Conservation (phyloP, 2,329 filamentous ascomycete species). For the Nannizziopsis arthrosporioides region DNA sequence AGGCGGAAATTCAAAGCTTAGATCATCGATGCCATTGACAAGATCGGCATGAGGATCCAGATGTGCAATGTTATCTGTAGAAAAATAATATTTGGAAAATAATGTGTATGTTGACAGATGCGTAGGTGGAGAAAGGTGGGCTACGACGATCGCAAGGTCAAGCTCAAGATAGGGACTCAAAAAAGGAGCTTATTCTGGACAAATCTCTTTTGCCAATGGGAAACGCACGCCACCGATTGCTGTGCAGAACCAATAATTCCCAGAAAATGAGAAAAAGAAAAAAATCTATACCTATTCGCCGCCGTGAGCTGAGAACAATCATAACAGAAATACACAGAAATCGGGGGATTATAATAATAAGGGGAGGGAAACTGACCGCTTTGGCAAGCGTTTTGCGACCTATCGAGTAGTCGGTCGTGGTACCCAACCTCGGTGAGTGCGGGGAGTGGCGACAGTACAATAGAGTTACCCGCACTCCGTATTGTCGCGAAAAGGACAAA, state of each 20-base stretch:
- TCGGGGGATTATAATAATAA: not conserved
- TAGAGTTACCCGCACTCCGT: constrained; percentile 9
- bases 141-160: constrained; percentile 12
- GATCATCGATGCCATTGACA: constrained; percentile 6
- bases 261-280: no score
- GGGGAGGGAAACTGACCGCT: not conserved
- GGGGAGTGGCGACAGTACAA: constrained; percentile 13
- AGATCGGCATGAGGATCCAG: constrained; percentile 13
- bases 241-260: not conserved
- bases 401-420: constrained; percentile 6
- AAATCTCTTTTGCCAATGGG: not conserved
- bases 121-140: constrained; percentile 12
- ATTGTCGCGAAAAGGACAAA: constrained; percentile 7
- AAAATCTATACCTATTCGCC: not conserved
- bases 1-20: not conserved
- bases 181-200: not conserved
- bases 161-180: constrained; percentile 6
- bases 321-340: not conserved
- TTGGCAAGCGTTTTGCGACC: constrained; percentile 13
- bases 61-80: constrained; percentile 4
- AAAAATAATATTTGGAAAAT: not conserved
- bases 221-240: not conserved
- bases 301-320: not conserved
- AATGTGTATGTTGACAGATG: constrained; percentile 8
- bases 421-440: constrained; percentile 10